These are phyloP conservation scores for Spirogloea muscicola DNA, from an alignment of 139 green algal species.

Conservation along the genomic window DNA sequence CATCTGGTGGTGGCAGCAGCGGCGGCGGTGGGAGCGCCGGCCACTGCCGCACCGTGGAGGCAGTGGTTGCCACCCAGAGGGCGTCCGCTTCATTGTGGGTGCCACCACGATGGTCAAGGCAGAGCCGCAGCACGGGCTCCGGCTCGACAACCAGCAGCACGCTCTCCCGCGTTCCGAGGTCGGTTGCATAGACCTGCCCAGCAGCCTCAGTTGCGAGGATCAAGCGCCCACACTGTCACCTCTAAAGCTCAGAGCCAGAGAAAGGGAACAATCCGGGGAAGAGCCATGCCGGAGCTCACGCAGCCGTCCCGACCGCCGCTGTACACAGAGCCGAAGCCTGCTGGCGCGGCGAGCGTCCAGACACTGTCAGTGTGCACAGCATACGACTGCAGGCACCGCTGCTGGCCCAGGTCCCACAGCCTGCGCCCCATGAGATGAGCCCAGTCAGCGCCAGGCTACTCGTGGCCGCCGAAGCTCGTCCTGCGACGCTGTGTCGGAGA, in stretches of 20 bases:
- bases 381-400: conserved; percentile 69
- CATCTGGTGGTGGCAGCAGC: too few species aligned
- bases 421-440: too few species aligned
- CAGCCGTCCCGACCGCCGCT: conserved; percentile 71
- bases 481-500: too few species aligned
- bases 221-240: too few species aligned
- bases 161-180: conserved; percentile 60
- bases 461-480: too few species aligned
- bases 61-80: conserved; percentile 63
- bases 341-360: conserved; percentile 66
- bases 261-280: too few species aligned
- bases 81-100: neutral
- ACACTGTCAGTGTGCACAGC: conserved; percentile 76
- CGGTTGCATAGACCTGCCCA: conserved; percentile 55
- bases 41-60: conserved; percentile 47
- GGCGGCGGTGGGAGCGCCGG: neutral
- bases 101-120: neutral
- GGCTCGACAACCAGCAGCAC: conserved; percentile 70
- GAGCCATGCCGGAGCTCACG: too few species aligned
- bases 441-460: too few species aligned
- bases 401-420: conserved; percentile 85
- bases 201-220: too few species aligned
- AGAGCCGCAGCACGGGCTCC: conserved; percentile 59
- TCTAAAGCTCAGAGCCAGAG: too few species aligned
- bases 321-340: conserved; percentile 58